Base-by-base conservation (phyloP, 2,329 filamentous ascomycete species). In the Metarhizium sp. region DNA sequence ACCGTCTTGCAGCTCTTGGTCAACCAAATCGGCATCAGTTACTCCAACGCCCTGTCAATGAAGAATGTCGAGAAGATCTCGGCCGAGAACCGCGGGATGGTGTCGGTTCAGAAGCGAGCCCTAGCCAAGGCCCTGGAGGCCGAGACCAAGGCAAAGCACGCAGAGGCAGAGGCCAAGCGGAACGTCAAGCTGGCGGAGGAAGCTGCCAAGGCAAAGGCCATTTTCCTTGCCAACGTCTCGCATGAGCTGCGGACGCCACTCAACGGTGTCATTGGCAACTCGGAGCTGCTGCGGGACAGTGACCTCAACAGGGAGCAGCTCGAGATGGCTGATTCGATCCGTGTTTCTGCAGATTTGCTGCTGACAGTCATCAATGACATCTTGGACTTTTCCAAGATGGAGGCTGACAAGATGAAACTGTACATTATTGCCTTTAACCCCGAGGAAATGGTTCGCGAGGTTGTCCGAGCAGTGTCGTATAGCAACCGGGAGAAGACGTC, bases 311-410 rank as follows among this genome's bases (percentile, higher is more conserved):
- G 78, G 57, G 89, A 95, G 59, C 89, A 95, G 68, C 78, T 85
- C 36, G 90, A 95, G 61, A 94, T 91, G 77, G 88, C 89, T 4
- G 90, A 95, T 65, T 92, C 90, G 16, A 94, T 95, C 54, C 84
- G 90, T 51, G 80, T 92, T 36, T 95, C 89, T 51, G 90, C 90
- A 0, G 91, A 96, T 66, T 84, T 94, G 16, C 74, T 96, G 14
- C 76, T 96, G 30, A 94, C 91, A 0, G 90, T 96, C 50, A 96
- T 96, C 73, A 96, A 96, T 66, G 92, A 97, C 66, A 96, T 96
- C 53, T 77, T 96, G 4, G 92, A 97, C 70, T 95, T 96, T 67
- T 96, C 91, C 32, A 95, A 95, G 70, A 90, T 94, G 74, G 90
- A 95, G 68, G 90, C 88, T 2, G 89, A 92, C 62, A 87, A 90